These are phyloP conservation scores for Russula emetica DNA, from an alignment of 768 basidiomycete genomes.

Conservation along the genomic window DNA sequence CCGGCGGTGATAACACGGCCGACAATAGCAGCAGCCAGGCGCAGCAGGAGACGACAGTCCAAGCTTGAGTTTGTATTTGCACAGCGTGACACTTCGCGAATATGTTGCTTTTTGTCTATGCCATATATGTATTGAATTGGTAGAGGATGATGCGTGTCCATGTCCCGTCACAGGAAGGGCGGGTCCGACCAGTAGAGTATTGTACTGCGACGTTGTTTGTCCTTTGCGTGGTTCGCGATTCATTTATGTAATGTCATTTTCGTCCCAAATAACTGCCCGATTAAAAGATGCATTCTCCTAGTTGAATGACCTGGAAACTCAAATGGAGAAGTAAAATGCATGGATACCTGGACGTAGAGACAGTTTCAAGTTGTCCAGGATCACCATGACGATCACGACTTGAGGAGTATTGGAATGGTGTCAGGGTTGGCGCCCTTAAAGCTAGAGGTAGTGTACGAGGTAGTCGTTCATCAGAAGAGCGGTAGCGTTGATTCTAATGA, in stretches of 20 bases:
- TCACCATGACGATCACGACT: neutral
- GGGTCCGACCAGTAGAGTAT: neutral
- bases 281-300: too few species aligned
- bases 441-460: too few species aligned
- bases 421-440: too few species aligned
- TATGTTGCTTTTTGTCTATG: neutral
- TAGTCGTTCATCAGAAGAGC: too few species aligned
- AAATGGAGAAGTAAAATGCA: too few species aligned
- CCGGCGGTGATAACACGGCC: neutral
- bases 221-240: neutral
- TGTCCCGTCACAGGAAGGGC: neutral
- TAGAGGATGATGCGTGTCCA: neutral
- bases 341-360: too few species aligned
- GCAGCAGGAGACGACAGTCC: neutral
- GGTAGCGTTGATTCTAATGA: too few species aligned
- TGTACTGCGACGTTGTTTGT: neutral
- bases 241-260: neutral
- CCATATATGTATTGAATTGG: neutral
- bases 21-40: too few species aligned
- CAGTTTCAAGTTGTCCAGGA: neutral
- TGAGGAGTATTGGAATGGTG: neutral
- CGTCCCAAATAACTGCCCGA: neutral
- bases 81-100: neutral
- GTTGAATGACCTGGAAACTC: too few species aligned
- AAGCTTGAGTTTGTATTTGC: neutral